phyloP scores from a whole-genome alignment of 1,284 basidiomycete species.

The Clitocybe nebularis region DNA sequence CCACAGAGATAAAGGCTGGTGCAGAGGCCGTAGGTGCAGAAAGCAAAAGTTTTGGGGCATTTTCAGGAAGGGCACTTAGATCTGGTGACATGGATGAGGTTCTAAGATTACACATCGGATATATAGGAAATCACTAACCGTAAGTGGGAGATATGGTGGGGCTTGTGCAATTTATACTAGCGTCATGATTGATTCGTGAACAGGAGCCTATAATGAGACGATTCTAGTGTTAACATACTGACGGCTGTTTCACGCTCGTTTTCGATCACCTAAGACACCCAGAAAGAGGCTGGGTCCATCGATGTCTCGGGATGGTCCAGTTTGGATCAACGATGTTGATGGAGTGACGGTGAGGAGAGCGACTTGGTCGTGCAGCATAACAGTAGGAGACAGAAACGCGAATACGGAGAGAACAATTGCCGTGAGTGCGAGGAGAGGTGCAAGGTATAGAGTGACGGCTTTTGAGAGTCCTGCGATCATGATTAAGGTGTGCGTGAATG shows the following conservation, averaged over 20 bases:
- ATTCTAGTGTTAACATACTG: constrained; percentile 4
- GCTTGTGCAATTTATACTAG: constrained; percentile 49
- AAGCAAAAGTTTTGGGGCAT: constrained; percentile 52
- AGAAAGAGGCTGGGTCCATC: constrained; percentile 71
- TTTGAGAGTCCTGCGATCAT: constrained; percentile 74
- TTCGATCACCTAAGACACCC: constrained; percentile 55
- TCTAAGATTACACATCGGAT: not conserved
- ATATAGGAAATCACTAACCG: constrained; percentile 36
- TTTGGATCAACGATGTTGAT: constrained; percentile 45
- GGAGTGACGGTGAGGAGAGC: constrained; percentile 62
- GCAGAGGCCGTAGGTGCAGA: constrained; percentile 60
- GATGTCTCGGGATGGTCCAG: constrained; percentile 35
- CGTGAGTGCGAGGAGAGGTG: constrained; percentile 62
- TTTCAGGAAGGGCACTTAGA: constrained; percentile 53
- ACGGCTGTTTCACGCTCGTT: not conserved
- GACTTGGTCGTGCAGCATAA: constrained; percentile 58
- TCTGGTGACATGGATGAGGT: constrained; percentile 37
- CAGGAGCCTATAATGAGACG: constrained; percentile 57
- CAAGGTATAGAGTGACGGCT: constrained; percentile 63
- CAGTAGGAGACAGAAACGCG: constrained; percentile 58
- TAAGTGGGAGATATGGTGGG: constrained; percentile 59
- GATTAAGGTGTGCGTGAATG: constrained; percentile 21
- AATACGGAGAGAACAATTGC: constrained; percentile 63
- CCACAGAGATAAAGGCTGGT: constrained; percentile 61
- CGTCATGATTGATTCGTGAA: constrained; percentile 46